Conservation (phyloP, 345 rosid species). For the Litchi chinensis region DNA sequence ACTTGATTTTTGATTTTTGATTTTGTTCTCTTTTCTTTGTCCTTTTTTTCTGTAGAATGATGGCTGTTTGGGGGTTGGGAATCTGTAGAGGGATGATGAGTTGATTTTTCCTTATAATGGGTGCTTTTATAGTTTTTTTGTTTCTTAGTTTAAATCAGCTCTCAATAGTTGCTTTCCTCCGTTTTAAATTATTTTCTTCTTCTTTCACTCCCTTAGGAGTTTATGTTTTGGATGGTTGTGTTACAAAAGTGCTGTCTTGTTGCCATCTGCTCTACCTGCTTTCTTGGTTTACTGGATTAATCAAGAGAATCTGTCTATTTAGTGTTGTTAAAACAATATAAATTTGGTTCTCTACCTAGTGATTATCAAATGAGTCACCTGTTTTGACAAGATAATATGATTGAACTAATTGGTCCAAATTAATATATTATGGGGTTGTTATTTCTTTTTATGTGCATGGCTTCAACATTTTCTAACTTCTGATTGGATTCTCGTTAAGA, state of each 20-base stretch:
- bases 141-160: neutral
- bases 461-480: neutral
- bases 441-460: neutral
- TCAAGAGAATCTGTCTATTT: neutral
- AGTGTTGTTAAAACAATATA: neutral
- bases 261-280: too few relatives aligned
- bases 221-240: neutral
- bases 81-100: constrained; percentile 39
- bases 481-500: neutral
- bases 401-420: neutral
- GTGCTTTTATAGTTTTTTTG: constrained; percentile 11
- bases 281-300: neutral
- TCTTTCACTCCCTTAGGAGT: neutral
- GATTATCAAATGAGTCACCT: neutral
- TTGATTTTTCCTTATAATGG: constrained; percentile 24
- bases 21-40: constrained; percentile 2
- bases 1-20: constrained; percentile 10
- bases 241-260: neutral
- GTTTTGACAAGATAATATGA: neutral
- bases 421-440: neutral
- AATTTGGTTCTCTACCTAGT: neutral
- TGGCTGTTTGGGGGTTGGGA: constrained; percentile 19
- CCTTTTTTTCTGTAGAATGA: constrained; percentile 33
- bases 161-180: neutral
- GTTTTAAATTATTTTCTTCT: neutral